phyloP scores from a whole-genome alignment of 257 asterid genomes.

The Euphrasia confusa region DNA sequence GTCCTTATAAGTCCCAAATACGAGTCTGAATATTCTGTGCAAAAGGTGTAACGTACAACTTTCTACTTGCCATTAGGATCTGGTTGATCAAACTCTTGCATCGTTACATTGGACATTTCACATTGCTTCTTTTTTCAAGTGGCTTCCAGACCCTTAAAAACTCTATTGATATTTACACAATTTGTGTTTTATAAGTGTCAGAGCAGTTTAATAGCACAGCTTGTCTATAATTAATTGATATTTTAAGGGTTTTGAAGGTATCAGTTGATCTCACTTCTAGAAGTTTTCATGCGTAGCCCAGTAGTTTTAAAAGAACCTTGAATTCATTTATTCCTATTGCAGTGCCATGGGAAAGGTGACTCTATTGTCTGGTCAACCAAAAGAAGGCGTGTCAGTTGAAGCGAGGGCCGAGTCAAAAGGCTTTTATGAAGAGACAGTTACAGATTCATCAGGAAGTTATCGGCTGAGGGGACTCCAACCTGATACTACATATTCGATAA shows the following conservation, averaged over 20 bases:
- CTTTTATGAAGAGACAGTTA: slow-evolving; percentile 80
- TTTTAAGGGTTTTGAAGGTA: neutral
- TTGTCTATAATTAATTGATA: slow-evolving; percentile 3
- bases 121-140: neutral
- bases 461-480: slow-evolving; percentile 95
- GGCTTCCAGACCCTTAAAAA: slow-evolving; percentile 9
- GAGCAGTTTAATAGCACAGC: slow-evolving; percentile 10
- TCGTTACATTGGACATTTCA: slow-evolving; percentile 8
- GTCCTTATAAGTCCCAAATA: slow-evolving; percentile 5
- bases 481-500: slow-evolving; percentile 62
- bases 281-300: slow-evolving; percentile 4
- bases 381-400: slow-evolving; percentile 81
- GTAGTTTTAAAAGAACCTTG: slow-evolving; percentile 16
- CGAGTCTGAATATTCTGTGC: slow-evolving; percentile 5
- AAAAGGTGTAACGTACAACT: slow-evolving; percentile 1
- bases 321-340: slow-evolving; percentile 31
- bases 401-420: slow-evolving; percentile 89
- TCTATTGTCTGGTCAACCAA: slow-evolving; percentile 88
- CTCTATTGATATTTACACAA: slow-evolving; percentile 9
- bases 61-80: slow-evolving; percentile 1
- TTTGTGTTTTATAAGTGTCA: slow-evolving; percentile 1
- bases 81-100: slow-evolving; percentile 14
- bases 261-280: neutral
- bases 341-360: slow-evolving; percentile 85
- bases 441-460: slow-evolving; percentile 77